Percentiles rank a stretch among this genome's conserved stretches.
Evolutionary conservation across 2,329 filamentous ascomycete species (phyloP).

Genomic region (Fusarium pilosicola): DNA sequence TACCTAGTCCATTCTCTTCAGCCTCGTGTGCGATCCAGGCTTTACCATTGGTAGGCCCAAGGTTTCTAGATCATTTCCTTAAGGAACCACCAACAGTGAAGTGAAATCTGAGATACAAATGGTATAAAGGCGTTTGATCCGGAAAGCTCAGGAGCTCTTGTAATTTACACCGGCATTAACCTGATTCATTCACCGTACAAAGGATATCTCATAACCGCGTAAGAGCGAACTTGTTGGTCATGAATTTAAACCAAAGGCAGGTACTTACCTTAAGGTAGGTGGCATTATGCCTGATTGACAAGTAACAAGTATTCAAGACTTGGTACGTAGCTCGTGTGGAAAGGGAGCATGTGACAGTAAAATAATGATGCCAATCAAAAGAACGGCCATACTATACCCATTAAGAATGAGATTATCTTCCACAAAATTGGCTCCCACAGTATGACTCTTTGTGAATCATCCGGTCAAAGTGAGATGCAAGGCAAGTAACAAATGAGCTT

Average conservation of each 20-base stretch:
- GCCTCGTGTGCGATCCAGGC: conserved; percentile 20
- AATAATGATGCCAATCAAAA: background rate
- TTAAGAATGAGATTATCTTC: background rate
- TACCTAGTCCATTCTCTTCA: conserved; percentile 15
- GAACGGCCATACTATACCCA: background rate
- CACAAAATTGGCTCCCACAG: background rate
- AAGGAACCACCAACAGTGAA: background rate
- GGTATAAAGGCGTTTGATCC: background rate
- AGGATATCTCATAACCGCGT: background rate
- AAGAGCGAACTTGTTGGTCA: background rate
- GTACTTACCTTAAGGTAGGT: background rate
- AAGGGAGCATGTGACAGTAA: background rate
- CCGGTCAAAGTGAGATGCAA: background rate
- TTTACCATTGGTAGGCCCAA: conserved; percentile 20
- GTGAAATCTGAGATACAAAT: background rate
- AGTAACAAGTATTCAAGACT: background rate
- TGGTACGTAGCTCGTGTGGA: background rate
- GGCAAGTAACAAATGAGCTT: conserved; percentile 22
- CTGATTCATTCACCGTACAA: background rate
- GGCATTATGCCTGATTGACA: background rate
- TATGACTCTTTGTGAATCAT: conserved; percentile 37
- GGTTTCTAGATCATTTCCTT: background rate
- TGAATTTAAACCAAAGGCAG: background rate
- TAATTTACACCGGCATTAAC: conserved; percentile 7
- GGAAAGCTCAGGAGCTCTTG: background rate